These are phyloP conservation scores for Colletotrichum abscissum DNA, from an alignment of 2,329 filamentous ascomycete species.

Conservation along the genomic window DNA sequence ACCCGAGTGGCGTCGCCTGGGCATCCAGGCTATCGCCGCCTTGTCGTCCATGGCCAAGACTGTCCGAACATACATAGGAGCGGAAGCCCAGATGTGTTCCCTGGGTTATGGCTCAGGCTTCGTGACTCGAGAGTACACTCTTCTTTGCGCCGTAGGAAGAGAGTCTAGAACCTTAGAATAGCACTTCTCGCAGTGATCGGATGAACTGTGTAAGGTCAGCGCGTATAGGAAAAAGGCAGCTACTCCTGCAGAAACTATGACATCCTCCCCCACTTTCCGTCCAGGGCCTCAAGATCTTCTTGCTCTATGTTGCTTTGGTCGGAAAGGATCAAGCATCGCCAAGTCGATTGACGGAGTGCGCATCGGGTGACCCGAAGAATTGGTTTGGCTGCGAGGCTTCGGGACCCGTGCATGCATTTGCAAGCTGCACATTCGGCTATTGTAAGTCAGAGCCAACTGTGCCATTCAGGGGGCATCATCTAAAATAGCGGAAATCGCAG, in stretches of 20 bases:
- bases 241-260: background rate
- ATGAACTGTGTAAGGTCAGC: slow-evolving; percentile 2
- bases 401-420: background rate
- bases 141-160: background rate
- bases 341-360: background rate
- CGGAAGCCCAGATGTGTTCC: slow-evolving; percentile 3
- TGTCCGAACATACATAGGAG: slow-evolving; percentile 2
- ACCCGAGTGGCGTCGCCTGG: slow-evolving; percentile 8
- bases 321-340: background rate
- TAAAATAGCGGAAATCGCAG: background rate
- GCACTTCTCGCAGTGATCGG: background rate
- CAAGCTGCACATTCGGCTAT: background rate
- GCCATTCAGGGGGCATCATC: background rate
- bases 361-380: background rate
- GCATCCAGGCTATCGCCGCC: slow-evolving; percentile 10
- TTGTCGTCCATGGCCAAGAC: background rate
- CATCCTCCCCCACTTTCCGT: background rate
- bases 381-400: background rate
- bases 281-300: background rate
- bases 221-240: slow-evolving; percentile 2
- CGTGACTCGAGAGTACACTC: background rate
- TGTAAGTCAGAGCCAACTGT: background rate
- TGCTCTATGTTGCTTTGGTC: background rate
- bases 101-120: slow-evolving; percentile 13
- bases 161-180: background rate